Evolutionary conservation across 306 rosid species (phyloP).

Genomic region (Acmispon strigosus): DNA sequence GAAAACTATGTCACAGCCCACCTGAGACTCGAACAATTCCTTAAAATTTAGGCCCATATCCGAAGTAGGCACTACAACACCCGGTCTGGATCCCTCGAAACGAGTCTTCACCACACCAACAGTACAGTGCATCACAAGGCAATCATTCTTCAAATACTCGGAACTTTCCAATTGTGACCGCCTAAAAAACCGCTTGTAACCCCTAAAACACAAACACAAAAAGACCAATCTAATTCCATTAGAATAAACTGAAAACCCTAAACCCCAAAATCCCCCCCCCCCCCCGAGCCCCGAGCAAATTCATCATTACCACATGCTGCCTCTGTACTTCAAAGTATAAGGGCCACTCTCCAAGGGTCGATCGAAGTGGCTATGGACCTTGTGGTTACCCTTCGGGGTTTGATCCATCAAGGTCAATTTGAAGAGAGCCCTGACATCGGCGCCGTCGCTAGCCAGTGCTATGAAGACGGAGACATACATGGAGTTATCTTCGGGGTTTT

Average conservation of each 20-base stretch:
- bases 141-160: conserved; percentile 82
- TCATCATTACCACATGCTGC: conserved; percentile 71
- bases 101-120: conserved; percentile 92
- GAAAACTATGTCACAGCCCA: conserved; percentile 76
- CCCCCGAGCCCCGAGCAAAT: no score
- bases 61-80: conserved; percentile 45
- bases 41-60: conserved; percentile 69
- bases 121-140: conserved; percentile 81
- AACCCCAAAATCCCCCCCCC: neutral
- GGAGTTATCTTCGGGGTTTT: conserved; percentile 79
- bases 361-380: conserved; percentile 90
- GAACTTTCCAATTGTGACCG: conserved; percentile 63
- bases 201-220: conserved; percentile 45
- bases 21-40: conserved; percentile 59
- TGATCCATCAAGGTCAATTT: conserved; percentile 74
- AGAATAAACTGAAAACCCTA: conserved; percentile 13
- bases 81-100: conserved; percentile 56
- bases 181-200: conserved; percentile 83
- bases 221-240: neutral
- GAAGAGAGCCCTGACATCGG: conserved; percentile 82
- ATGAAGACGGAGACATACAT: conserved; percentile 78
- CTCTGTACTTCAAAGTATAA: conserved; percentile 78
- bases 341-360: conserved; percentile 93
- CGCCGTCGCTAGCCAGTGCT: conserved; percentile 82
- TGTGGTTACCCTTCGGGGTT: conserved; percentile 61